Conservation (phyloP, 1,284 basidiomycete species). For the Cronartium quercuum region DNA sequence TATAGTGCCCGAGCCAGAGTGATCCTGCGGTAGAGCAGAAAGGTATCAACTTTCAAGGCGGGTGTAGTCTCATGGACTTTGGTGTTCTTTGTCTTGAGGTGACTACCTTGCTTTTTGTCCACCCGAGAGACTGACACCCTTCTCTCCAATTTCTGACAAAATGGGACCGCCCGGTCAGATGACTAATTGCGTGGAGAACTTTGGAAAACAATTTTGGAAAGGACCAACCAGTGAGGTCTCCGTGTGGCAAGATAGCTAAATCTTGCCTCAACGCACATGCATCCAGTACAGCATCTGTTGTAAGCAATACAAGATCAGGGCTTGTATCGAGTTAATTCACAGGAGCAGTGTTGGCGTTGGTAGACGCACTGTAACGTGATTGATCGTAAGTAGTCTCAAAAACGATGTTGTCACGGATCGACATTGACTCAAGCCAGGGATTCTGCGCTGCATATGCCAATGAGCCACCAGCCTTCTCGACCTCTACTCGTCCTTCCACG, state of each 20-base stretch:
- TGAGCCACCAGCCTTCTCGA: constrained; percentile 26
- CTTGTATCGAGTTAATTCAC: background rate
- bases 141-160: constrained; percentile 35
- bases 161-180: background rate
- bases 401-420: constrained; percentile 34
- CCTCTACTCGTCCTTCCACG: constrained; percentile 22
- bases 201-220: background rate
- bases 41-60: background rate
- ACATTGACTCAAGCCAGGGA: constrained; percentile 32
- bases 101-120: constrained; percentile 39
- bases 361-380: constrained; percentile 14
- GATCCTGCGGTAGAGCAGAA: background rate
- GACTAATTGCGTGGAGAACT: background rate
- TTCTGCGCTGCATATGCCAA: constrained; percentile 34
- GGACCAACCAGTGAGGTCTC: constrained; percentile 25
- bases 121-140: constrained; percentile 36
- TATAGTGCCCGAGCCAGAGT: constrained; percentile 34
- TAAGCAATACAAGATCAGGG: background rate
- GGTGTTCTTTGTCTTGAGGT: background rate
- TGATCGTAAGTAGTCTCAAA: constrained; percentile 32
- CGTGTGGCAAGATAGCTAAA: constrained; percentile 34
- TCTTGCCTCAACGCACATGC: constrained; percentile 34
- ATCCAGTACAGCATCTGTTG: constrained; percentile 19
- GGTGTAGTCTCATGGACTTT: background rate
- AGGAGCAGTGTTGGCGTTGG: background rate